Evolutionary conservation across 495 filamentous ascomycete species (phyloP), one percentile per base, ranked within the genome.

Genomic region (Aspergillus conjunctus): DNA sequence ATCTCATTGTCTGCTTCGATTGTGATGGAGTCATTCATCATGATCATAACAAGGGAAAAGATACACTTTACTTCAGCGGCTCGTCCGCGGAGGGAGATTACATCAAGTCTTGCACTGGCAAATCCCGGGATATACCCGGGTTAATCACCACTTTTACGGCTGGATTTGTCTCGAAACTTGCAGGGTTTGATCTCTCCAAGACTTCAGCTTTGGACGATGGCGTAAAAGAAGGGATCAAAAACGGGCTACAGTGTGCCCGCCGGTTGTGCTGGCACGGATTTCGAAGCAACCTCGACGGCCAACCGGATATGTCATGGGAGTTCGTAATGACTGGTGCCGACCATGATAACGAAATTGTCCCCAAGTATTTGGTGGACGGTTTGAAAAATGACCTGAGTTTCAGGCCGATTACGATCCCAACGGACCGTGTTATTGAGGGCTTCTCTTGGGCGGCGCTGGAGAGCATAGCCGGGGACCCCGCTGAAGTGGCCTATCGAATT

Each of bases 21-120:
- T 57, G 54, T 34, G 54, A 57, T 33, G 54, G 54, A 11, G 54
- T 57, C 2, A 48, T 57, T 7, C 32, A 49, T 41, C n/a, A 49
- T n/a, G 20, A 52, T 14, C 10, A 15, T 32, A 22, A 33, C 8
- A 18, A 12, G 10, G n/a, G 22, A 22, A 8, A 32, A 4, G 22
- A 32, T n/a, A 39, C 34, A 39, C 34, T 39, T 15, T 39, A 39
- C 34, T 39, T 39, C 34, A 39, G 15, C 34, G 15, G 10, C 9
- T 15, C 9, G 3, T 39, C 1, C 31, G 20, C 54, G 9, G 54
- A 46, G 32, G 43, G 43, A 4, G 43, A 57, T 31, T 49, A 11
- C 9, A 39, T 55, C 10, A 18, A 31, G 17, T 22, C 8, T 52
- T 34, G 31, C 50, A 30, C 20, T 14, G 31, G n/a, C 1, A 33